Evolutionary conservation across 108 stramenopile genomes (phyloP).

Genomic region (Schizochytrium sp.): DNA sequence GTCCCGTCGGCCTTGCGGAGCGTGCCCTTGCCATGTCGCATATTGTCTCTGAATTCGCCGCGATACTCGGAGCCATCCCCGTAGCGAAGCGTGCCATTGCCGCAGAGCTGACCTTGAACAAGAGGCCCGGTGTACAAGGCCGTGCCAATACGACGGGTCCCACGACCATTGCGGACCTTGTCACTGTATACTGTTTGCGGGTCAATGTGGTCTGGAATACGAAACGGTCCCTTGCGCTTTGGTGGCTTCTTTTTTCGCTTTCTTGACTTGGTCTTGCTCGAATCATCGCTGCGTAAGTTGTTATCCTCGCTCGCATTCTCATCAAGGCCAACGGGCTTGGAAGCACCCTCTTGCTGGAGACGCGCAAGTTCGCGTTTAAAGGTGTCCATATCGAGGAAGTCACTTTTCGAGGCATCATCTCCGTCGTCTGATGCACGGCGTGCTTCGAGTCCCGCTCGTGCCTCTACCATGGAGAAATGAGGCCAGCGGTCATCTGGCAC

Average conservation of each 20-base stretch:
- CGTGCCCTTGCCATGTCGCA: conserved; percentile 62
- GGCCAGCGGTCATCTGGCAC: neutral
- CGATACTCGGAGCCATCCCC: conserved; percentile 65
- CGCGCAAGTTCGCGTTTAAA: neutral
- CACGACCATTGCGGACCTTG: neutral
- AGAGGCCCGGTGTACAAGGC: conserved; percentile 68
- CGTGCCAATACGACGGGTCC: neutral
- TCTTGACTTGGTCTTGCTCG: no score
- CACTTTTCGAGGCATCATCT: neutral
- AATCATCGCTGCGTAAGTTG: no score
- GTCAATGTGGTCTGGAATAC: conserved; percentile 1
- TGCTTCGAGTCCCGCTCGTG: neutral
- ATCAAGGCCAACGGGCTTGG: neutral
- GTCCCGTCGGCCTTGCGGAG: neutral
- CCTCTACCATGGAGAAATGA: neutral
- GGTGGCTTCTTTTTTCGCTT: neutral
- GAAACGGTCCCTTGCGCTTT: neutral
- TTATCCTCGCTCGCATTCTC: no score
- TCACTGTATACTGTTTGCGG: neutral
- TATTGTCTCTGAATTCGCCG: conserved; percentile 58
- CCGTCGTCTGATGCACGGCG: neutral
- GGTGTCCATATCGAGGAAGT: neutral
- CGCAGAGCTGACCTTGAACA: conserved; percentile 68
- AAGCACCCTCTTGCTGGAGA: neutral
- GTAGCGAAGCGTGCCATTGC: conserved; percentile 64